Conservation (phyloP, 441 rosid species). For the California macrophylla region DNA sequence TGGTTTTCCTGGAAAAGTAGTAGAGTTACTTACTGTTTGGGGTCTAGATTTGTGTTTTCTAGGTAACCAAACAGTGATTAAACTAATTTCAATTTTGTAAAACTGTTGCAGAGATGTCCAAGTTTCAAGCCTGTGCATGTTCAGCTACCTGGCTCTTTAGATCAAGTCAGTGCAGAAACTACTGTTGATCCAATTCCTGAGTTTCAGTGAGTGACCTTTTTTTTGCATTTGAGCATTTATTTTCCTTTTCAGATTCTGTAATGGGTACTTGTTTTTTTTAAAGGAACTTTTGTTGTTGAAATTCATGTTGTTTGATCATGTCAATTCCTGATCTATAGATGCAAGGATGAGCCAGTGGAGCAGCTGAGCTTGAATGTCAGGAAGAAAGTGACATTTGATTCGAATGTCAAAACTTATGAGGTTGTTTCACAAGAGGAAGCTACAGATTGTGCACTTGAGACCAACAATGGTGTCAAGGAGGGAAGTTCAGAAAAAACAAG, state of each 20-base stretch:
- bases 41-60: neutral
- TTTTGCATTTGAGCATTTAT: neutral
- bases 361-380: constrained; percentile 29
- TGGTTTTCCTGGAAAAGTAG: neutral
- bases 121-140: neutral
- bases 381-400: constrained; percentile 72
- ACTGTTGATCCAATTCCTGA: neutral
- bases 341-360: constrained; percentile 36
- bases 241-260: neutral
- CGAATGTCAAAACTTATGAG: constrained; percentile 53
- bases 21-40: neutral
- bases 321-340: constrained; percentile 2
- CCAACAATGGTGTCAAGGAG: constrained; percentile 17
- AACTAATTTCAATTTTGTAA: neutral
- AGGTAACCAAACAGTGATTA: neutral
- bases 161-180: neutral
- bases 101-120: constrained; percentile 4
- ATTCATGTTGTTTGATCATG: neutral
- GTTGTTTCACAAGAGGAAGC: constrained; percentile 22
- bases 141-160: neutral
- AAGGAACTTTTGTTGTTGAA: neutral
- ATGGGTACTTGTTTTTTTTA: neutral
- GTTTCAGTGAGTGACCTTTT: neutral
- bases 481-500: constrained; percentile 22
- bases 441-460: constrained; percentile 19